A percentile compares a stretch with the other conserved stretches of the same genome.
Conservation (phyloP, 1,139 yeast species). For the Yamadazyma taylorii region DNA sequence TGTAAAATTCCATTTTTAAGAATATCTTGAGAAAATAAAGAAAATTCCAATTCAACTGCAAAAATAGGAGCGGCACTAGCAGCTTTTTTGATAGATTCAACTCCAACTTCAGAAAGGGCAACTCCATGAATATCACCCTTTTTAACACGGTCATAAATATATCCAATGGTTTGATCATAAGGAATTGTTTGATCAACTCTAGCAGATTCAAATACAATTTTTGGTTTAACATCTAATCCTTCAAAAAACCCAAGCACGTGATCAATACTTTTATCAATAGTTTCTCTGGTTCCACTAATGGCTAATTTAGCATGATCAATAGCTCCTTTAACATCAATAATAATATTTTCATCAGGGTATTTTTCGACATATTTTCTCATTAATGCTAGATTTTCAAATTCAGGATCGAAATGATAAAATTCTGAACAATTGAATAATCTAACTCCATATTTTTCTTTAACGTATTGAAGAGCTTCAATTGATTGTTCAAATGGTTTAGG, state of each 20-base stretch:
- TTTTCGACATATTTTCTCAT: conserved; percentile 54
- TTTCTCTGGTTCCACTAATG: conserved; percentile 53
- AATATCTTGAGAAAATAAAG: conserved; percentile 62
- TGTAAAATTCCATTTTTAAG: conserved; percentile 60
- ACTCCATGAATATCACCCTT: conserved; percentile 62
- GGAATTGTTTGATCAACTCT: conserved; percentile 59
- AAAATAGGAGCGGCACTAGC: conserved; percentile 48
- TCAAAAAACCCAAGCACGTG: conserved; percentile 41
- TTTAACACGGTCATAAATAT: conserved; percentile 52
- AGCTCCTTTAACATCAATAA: conserved; percentile 62
- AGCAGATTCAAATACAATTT: conserved; percentile 66
- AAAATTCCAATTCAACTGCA: conserved; percentile 74
- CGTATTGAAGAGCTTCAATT: conserved; percentile 46
- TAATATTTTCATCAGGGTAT: conserved; percentile 48
- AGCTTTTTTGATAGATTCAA: conserved; percentile 58
- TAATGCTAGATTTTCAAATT: conserved; percentile 43
- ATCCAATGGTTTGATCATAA: conserved; percentile 48
- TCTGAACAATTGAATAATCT: conserved; percentile 74
- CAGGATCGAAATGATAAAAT: conserved; percentile 58
- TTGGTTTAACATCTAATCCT: conserved; percentile 34
- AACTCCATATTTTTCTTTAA: conserved; percentile 44
- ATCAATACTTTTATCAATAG: conserved; percentile 49
- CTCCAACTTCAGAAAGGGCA: conserved; percentile 70
- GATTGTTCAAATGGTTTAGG: conserved; percentile 48
- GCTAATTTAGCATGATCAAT: conserved; percentile 27